Evolutionary conservation across 192 early-diverging fungal species (phyloP).

Genomic region (Backusella morwellensis): DNA sequence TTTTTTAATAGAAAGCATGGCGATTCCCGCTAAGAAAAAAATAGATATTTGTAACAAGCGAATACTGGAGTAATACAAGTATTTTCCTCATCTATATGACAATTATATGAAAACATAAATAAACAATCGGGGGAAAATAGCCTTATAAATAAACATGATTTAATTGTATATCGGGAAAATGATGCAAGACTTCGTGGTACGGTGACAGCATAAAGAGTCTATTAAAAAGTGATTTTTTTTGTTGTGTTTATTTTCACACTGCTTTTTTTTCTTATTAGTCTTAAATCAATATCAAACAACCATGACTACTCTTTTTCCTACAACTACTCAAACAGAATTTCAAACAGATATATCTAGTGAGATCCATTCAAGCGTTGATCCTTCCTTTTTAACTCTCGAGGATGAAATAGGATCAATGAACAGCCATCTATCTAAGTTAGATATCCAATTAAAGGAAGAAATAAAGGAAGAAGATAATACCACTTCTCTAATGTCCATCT

Average conservation of each 20-base stretch:
- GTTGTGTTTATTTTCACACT: not conserved
- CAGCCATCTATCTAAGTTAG: not conserved
- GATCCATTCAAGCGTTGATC: not conserved
- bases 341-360: not conserved
- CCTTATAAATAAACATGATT: conserved; percentile 1
- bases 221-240: not conserved
- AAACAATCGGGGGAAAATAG: not conserved
- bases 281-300: not conserved
- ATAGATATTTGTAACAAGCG: not conserved
- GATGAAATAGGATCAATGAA: not conserved
- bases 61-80: not conserved
- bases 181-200: not conserved
- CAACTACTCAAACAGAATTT: not conserved
- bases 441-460: not conserved
- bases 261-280: not conserved
- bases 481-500: not conserved
- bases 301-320: not conserved
- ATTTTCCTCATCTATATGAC: not conserved
- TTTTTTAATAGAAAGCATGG: not conserved
- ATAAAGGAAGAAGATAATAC: not conserved
- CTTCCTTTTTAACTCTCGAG: not conserved
- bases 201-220: not conserved
- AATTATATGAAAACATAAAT: not conserved
- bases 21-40: not conserved
- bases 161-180: conserved; percentile 4